Percentiles rank a stretch among this genome's conserved stretches.
Evolutionary conservation across 2,329 filamentous ascomycete genomes (phyloP).

Genomic region (Rutstroemia sp.): DNA sequence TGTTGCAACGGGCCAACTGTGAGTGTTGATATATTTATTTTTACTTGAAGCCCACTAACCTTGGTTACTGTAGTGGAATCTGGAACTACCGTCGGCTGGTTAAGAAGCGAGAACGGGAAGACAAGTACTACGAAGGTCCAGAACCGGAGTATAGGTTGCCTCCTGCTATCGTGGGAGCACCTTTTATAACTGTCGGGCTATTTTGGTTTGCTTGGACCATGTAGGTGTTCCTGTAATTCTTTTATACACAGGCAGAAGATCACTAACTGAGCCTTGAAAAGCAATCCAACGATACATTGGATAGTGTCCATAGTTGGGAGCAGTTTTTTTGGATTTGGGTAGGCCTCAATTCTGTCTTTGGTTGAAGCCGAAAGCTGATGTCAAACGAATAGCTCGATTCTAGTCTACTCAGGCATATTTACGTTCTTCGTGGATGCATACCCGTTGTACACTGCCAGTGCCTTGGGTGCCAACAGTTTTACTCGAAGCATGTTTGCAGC

Average conservation of each 20-base stretch:
- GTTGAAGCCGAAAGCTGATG: neutral
- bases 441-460: slow-evolving; percentile 65
- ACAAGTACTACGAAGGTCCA: slow-evolving; percentile 39
- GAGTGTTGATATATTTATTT: slow-evolving; percentile 28
- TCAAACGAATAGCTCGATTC: slow-evolving; percentile 39
- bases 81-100: slow-evolving; percentile 50
- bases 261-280: neutral
- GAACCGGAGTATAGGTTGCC: slow-evolving; percentile 28
- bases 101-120: slow-evolving; percentile 35
- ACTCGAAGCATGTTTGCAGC: slow-evolving; percentile 74
- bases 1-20: slow-evolving; percentile 25
- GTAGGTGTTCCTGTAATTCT: slow-evolving; percentile 48
- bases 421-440: slow-evolving; percentile 76
- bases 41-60: slow-evolving; percentile 50
- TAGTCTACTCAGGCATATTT: slow-evolving; percentile 78
- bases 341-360: slow-evolving; percentile 31
- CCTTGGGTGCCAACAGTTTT: slow-evolving; percentile 78
- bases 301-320: slow-evolving; percentile 67
- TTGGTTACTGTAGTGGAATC: slow-evolving; percentile 15
- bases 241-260: neutral
- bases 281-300: slow-evolving; percentile 44
- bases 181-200: slow-evolving; percentile 37
- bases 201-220: slow-evolving; percentile 61
- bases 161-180: slow-evolving; percentile 41
- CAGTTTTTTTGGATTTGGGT: slow-evolving; percentile 60